Conservation (phyloP, 495 filamentous ascomycete species). For the Aspergillus sparsus region DNA sequence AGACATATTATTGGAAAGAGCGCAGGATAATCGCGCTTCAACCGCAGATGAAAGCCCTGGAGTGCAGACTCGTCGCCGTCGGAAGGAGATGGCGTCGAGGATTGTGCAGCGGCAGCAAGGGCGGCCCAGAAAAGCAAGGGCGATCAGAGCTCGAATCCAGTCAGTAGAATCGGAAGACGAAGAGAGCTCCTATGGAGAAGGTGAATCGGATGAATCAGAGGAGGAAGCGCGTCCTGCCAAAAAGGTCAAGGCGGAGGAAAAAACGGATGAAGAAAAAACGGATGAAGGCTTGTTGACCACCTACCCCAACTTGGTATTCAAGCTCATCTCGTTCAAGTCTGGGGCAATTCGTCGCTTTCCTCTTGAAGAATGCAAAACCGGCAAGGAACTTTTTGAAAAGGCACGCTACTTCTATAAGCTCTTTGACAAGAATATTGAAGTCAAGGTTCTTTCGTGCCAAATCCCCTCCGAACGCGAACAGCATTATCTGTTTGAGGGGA, state of each 20-base stretch:
- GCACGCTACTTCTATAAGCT: conserved; percentile 25
- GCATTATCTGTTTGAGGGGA: conserved; percentile 23
- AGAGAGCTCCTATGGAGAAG: neutral
- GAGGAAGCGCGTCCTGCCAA: neutral
- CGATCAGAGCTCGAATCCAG: no score
- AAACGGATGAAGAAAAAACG: neutral
- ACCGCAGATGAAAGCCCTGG: no score
- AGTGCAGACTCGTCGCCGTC: no score
- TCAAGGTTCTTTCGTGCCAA: conserved; percentile 23
- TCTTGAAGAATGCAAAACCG: conserved; percentile 16
- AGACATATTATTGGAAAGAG: neutral
- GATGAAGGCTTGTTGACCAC: neutral
- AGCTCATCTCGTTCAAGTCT: conserved; percentile 16
- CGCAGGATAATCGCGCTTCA: neutral
- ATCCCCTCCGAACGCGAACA: conserved; percentile 19
- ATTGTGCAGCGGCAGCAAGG: no score
- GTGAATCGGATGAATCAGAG: conserved; percentile 4
- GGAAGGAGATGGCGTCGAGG: no score
- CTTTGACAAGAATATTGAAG: conserved; percentile 6
- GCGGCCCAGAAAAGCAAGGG: no score
- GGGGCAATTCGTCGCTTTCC: conserved; percentile 21
- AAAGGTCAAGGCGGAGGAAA: neutral
- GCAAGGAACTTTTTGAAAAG: conserved; percentile 25
- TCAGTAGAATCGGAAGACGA: neutral
- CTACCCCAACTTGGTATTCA: conserved; percentile 12